These are phyloP conservation scores for Corchorus capsularis DNA, from an alignment of 345 rosid species.

Conservation along the genomic window DNA sequence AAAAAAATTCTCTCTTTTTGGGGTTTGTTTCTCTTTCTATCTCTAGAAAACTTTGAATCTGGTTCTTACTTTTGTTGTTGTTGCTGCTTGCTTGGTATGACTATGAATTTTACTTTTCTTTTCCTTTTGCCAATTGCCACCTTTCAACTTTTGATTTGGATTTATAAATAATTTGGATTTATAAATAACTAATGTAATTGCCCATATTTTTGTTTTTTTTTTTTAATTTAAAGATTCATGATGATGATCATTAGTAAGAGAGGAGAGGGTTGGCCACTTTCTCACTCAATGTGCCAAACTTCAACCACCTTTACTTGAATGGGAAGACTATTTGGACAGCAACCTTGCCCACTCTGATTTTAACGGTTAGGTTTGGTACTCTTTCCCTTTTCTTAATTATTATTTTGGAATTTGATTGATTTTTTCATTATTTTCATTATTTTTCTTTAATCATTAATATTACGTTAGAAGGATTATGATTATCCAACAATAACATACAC, in stretches of 20 bases:
- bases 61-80: slow-evolving; percentile 9
- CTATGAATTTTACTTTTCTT: slow-evolving; percentile 30
- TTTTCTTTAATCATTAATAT: not conserved
- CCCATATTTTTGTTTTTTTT: not conserved
- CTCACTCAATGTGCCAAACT: slow-evolving; percentile 55
- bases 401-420: not conserved
- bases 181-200: not conserved
- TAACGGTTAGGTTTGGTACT: slow-evolving; percentile 37
- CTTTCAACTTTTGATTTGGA: slow-evolving; percentile 27
- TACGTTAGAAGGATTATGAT: not conserved
- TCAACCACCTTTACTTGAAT: slow-evolving; percentile 53
- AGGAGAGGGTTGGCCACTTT: slow-evolving; percentile 49
- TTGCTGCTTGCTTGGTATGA: not conserved
- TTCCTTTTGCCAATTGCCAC: not conserved
- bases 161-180: not conserved
- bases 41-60: slow-evolving; percentile 31
- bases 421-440: not conserved
- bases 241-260: not conserved
- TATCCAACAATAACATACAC: not conserved
- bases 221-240: not conserved
- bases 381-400: not conserved
- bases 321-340: slow-evolving; percentile 52
- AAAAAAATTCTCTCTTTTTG: not conserved
- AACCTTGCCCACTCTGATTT: slow-evolving; percentile 25
- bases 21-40: not conserved